Percentiles rank a stretch among this genome's conserved stretches.
These are phyloP conservation scores for Eucalyptus sideroxylon DNA, from an alignment of 345 rosid genomes.

Conservation along the genomic window DNA sequence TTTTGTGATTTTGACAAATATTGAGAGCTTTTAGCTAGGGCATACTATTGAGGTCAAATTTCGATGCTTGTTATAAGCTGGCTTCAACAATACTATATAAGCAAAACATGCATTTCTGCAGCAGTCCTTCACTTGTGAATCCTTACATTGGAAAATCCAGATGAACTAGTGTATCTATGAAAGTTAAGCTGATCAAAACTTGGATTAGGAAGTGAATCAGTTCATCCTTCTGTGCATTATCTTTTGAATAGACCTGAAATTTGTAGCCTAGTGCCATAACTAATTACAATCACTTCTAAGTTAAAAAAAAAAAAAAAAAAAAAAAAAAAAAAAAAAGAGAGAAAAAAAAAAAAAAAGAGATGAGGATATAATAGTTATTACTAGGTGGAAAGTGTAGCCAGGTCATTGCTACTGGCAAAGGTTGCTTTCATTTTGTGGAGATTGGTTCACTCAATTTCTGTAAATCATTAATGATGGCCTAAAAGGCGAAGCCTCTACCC, in stretches of 20 bases:
- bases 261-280: not conserved
- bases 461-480: not conserved
- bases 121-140: not conserved
- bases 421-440: not conserved
- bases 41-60: not conserved
- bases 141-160: not conserved
- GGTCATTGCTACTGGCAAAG: not conserved
- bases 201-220: not conserved
- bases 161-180: not conserved
- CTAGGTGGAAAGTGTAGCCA: not conserved
- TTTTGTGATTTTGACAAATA: not conserved
- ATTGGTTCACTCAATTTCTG: not conserved
- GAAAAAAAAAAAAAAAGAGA: not conserved
- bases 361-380: not conserved
- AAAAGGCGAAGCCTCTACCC: not conserved
- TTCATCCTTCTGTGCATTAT: not conserved
- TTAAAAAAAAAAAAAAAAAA: rapidly evolving
- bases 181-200: not conserved
- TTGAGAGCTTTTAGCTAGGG: not conserved
- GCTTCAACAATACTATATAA: not conserved
- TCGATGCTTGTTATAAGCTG: not conserved
- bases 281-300: not conserved
- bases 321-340: too few species aligned
- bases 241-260: not conserved
- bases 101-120: not conserved